Evolutionary conservation across 2,329 filamentous ascomycete genomes (phyloP).

Genomic region (Phymatotrichopsis omnivora): DNA sequence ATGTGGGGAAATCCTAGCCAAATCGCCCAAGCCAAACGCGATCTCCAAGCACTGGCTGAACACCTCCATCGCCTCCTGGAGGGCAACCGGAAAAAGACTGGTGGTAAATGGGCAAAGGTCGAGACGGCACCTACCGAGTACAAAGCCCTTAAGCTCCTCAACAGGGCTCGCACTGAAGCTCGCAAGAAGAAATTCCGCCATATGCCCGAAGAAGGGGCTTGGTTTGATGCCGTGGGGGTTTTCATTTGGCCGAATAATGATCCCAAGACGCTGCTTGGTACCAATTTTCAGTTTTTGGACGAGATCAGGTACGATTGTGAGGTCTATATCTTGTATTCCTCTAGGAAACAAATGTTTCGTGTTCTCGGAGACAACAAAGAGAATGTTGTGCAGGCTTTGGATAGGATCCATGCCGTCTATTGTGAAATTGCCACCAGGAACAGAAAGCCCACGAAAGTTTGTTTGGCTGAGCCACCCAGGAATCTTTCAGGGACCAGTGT

Average conservation of each 20-base stretch:
- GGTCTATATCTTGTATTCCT: conserved; percentile 25
- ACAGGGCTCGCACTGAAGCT: conserved; percentile 11
- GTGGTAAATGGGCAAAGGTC: conserved; percentile 25
- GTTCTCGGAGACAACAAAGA: conserved; percentile 26
- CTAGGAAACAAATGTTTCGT: conserved; percentile 22
- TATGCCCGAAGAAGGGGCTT: conserved; percentile 13
- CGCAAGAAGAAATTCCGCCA: conserved; percentile 20
- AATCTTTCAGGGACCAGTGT: conserved; percentile 12
- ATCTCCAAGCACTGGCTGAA: conserved; percentile 28
- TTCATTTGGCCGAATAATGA: conserved; percentile 29
- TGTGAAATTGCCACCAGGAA: conserved; percentile 30
- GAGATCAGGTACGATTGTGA: conserved; percentile 28
- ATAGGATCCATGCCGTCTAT: conserved; percentile 28
- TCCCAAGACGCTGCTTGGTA: conserved; percentile 24
- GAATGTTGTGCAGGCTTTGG: conserved; percentile 25
- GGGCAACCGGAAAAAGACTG: conserved; percentile 5
- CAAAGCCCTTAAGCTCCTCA: conserved; percentile 16
- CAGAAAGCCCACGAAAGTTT: conserved; percentile 21
- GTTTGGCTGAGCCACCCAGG: conserved; percentile 23
- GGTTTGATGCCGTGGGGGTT: conserved; percentile 24
- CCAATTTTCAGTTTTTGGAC: conserved; percentile 28
- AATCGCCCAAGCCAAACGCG: conserved; percentile 26
- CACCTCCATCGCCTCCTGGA: conserved; percentile 26
- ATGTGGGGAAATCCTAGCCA: conserved; percentile 29
- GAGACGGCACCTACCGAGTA: conserved; percentile 24